Evolutionary conservation across 2,329 filamentous ascomycete genomes (phyloP), one percentile per base, ranked within the genome.

Genomic region (Ambrosiella beaveri): DNA sequence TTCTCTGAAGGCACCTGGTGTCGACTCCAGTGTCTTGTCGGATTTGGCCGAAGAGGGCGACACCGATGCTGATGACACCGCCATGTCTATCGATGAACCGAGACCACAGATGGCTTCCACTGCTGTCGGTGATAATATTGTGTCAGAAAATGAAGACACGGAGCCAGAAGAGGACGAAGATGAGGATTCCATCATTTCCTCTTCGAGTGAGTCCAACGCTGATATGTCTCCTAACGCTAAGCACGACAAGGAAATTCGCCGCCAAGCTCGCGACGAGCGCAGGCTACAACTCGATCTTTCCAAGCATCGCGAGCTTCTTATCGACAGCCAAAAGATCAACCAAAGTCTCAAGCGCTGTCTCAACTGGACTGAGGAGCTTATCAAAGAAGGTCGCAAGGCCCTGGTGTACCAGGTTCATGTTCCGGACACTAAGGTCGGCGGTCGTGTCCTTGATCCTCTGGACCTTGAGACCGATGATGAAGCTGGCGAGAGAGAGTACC

Each of bases 321-420:
- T 89, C 44, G 90, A 95, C 67, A 93, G 86, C 63, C 89, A 96
- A 66, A 94, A 89, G 72, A 89, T 97, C 75, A 97, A 96, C 67
- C 87, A 94, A 68, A 95, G 87, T 68, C 78, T 98, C 51, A 94
- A 88, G 68, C 79, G 88, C 53, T 98, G 93, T 68, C 76, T 96
- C 39, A 82, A 83, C 63, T 91, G 88, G 79, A 94, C 90, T 0
- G 91, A 98, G 66, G 84, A 86, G 62, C 77, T 98, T 50, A 95
- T 98, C 68, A 84, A 80, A 54, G 89, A 96, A 64, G 93, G 86
- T 5, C 86, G 83, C 66, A 91, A 88, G 66, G 93, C 93, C 0
- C 76, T 98, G 1, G 84, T 85, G 53, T 95, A 95, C 67, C 77
- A 80, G 59, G 87, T 96, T 35, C 78, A 79, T 37, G 79, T 86